Percentiles rank a stretch among this genome's conserved stretches.
phyloP scores from a whole-genome alignment of 805 yeast genomes.

The Zygosaccharomyces pseudorouxii region DNA sequence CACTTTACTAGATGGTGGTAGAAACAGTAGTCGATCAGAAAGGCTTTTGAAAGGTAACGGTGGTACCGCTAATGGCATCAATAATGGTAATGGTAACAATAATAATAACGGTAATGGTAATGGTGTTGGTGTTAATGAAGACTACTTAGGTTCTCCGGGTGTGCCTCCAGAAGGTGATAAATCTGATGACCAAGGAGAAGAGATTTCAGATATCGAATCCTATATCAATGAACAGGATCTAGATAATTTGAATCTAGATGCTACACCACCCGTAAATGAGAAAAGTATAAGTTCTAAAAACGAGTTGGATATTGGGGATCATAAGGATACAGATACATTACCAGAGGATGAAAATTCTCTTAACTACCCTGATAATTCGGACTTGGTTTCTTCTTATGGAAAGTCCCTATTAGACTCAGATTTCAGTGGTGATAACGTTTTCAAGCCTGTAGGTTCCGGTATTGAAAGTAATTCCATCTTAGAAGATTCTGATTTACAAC shows the following conservation, averaged over 20 bases:
- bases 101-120: not conserved
- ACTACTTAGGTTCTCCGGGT: not conserved
- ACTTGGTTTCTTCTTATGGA: slow-evolving; percentile 32
- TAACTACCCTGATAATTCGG: slow-evolving; percentile 5
- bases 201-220: slow-evolving; percentile 32
- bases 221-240: slow-evolving; percentile 33
- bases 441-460: slow-evolving; percentile 14
- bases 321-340: not conserved
- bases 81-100: not conserved
- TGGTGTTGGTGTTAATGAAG: slow-evolving; percentile 6
- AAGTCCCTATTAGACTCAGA: slow-evolving; percentile 35
- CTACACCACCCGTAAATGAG: slow-evolving; percentile 10
- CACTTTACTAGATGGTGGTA: slow-evolving; percentile 14
- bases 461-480: slow-evolving; percentile 14
- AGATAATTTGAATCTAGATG: slow-evolving; percentile 23
- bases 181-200: slow-evolving; percentile 8
- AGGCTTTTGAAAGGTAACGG: slow-evolving; percentile 8
- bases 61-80: slow-evolving; percentile 4
- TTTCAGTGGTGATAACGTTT: slow-evolving; percentile 21
- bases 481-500: slow-evolving; percentile 20
- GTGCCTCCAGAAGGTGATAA: slow-evolving; percentile 4
- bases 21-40: slow-evolving; percentile 14
- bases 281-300: slow-evolving; percentile 8
- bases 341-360: not conserved
- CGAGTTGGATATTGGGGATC: not conserved